These are phyloP conservation scores for Protea cynaroides DNA, from an alignment of 164 flowering plant species.

Conservation along the genomic window DNA sequence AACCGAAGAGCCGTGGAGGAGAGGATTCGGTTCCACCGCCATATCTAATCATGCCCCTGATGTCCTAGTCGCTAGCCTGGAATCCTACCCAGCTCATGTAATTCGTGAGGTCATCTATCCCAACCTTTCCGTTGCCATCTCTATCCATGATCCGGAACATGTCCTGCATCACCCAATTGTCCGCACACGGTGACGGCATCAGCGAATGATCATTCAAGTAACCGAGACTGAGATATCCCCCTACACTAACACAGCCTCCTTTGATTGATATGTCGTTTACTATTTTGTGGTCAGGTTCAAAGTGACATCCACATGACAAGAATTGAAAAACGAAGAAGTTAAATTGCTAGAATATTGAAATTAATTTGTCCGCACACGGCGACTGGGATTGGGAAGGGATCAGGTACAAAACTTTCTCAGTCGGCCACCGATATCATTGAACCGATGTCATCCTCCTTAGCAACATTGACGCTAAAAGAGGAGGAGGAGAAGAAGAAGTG, in stretches of 20 bases:
- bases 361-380: no score
- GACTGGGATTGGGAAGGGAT: no score
- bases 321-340: no score
- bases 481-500: conserved; percentile 46
- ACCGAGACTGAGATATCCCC: no score
- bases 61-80: conserved; percentile 50
- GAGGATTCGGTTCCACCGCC: no score
- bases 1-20: no score
- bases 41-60: conserved; percentile 59
- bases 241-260: no score
- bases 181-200: conserved; percentile 7
- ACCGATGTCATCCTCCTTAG: conserved; percentile 49
- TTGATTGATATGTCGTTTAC: no score
- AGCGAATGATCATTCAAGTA: no score
- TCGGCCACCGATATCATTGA: conserved; percentile 82
- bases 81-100: conserved; percentile 61
- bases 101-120: conserved; percentile 53
- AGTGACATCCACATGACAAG: no score
- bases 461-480: conserved; percentile 6
- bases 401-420: conserved; percentile 37
- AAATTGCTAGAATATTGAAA: no score
- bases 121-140: conserved; percentile 81
- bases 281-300: no score
- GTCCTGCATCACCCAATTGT: conserved; percentile 40
- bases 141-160: conserved; percentile 65